phyloP scores from a whole-genome alignment of 1,284 basidiomycete species.

The Butyriboletus regius region DNA sequence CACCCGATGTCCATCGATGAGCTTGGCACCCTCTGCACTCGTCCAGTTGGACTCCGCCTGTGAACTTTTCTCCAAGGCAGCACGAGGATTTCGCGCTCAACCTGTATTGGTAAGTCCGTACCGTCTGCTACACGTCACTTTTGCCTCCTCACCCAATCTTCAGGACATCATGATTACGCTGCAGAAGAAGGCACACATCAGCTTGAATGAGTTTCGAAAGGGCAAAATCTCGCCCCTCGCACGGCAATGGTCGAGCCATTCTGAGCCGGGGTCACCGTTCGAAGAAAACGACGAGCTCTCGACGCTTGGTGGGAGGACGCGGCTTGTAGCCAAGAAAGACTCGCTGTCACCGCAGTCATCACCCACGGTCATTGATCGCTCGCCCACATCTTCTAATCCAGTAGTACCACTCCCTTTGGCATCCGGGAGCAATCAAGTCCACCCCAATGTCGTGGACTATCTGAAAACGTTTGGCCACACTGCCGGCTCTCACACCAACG shows the following conservation, averaged over 20 bases:
- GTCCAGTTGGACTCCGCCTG: slow-evolving; percentile 71
- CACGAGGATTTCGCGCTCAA: slow-evolving; percentile 58
- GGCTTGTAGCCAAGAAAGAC: slow-evolving; percentile 60
- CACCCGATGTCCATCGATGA: slow-evolving; percentile 75
- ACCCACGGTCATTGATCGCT: slow-evolving; percentile 51
- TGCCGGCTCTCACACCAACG: slow-evolving; percentile 21
- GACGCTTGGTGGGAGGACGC: slow-evolving; percentile 64
- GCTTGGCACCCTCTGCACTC: slow-evolving; percentile 68
- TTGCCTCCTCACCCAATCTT: slow-evolving; percentile 8
- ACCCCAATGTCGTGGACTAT: slow-evolving; percentile 60
- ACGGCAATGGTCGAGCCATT: slow-evolving; percentile 36
- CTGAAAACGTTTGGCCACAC: slow-evolving; percentile 52
- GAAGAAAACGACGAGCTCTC: slow-evolving; percentile 64
- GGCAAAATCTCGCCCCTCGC: slow-evolving; percentile 46
- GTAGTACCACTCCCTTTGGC: slow-evolving; percentile 53
- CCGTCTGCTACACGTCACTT: neutral
- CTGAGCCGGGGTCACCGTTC: slow-evolving; percentile 44
- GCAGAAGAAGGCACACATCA: slow-evolving; percentile 56
- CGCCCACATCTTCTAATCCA: slow-evolving; percentile 62
- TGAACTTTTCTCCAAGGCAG: slow-evolving; percentile 66
- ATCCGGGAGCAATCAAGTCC: slow-evolving; percentile 39
- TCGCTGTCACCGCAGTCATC: slow-evolving; percentile 42
- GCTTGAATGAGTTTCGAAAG: slow-evolving; percentile 55
- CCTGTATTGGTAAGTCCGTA: slow-evolving; percentile 54
- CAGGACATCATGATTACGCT: slow-evolving; percentile 43